These are phyloP conservation scores for Pelagophyceae sp. DNA, from an alignment of 352 stramenopile species.

Conservation along the genomic window DNA sequence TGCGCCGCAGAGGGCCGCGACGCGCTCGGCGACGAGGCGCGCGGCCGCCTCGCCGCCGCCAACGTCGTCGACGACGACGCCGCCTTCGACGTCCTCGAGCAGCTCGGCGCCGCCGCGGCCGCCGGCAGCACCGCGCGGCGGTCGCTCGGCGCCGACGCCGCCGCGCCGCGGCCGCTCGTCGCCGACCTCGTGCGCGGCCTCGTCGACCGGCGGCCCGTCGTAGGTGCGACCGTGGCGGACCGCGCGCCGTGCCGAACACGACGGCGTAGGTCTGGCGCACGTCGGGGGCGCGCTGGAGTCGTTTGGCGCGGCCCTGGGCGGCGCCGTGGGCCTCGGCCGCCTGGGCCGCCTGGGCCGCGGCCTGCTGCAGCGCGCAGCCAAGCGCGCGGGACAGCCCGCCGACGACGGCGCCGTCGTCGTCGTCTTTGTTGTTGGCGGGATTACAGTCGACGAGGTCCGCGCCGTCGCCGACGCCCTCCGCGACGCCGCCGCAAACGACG, in stretches of 20 bases:
- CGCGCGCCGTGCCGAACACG: too few relatives aligned
- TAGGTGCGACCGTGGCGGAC: too few relatives aligned
- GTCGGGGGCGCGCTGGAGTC: constrained; percentile 1
- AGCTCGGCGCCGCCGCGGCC: too few relatives aligned
- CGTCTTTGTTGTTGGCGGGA: constrained; percentile 6
- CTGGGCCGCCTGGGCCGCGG: not conserved
- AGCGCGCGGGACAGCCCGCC: not conserved
- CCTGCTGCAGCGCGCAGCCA: not conserved
- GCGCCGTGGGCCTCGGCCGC: not conserved
- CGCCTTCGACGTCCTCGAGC: too few relatives aligned
- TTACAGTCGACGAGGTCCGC: not conserved
- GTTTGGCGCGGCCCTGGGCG: constrained; percentile 6
- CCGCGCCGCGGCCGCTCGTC: not conserved
- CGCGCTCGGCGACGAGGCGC: not conserved
- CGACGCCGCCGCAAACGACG: too few relatives aligned
- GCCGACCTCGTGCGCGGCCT: not conserved
- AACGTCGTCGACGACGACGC: too few relatives aligned
- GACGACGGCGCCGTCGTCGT: constrained; percentile 9
- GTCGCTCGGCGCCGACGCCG: too few relatives aligned
- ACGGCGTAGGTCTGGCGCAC: not conserved
- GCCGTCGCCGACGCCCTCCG: not conserved
- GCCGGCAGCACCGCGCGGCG: not conserved
- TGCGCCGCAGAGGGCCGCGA: not conserved
- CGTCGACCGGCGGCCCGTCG: not conserved
- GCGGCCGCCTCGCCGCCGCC: not conserved